These are phyloP conservation scores for Tirmania nivea DNA, from an alignment of 495 filamentous ascomycete species.

Conservation along the genomic window DNA sequence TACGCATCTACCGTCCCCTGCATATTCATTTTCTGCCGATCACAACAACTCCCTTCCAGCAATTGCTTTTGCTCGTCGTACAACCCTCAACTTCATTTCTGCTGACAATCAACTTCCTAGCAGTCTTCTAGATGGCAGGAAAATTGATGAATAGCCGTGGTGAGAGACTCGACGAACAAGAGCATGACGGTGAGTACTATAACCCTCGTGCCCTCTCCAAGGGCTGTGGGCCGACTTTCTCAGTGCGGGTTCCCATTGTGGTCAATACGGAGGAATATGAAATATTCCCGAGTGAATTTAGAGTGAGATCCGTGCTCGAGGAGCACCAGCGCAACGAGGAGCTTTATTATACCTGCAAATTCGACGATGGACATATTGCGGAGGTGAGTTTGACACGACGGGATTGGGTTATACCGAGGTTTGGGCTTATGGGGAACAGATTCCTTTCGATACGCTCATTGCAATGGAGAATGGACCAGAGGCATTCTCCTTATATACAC, in stretches of 20 bases:
- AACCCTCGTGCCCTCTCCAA: background rate
- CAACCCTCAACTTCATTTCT: too few species aligned
- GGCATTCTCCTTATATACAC: background rate
- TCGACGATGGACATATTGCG: slow-evolving; percentile 4
- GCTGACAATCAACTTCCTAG: too few species aligned
- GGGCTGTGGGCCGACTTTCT: background rate
- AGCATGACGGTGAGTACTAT: too few species aligned
- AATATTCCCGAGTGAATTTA: background rate
- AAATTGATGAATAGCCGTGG: too few species aligned
- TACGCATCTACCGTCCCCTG: too few species aligned
- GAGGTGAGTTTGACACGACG: slow-evolving; percentile 1
- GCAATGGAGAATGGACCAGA: slow-evolving; percentile 3
- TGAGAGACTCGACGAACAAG: too few species aligned
- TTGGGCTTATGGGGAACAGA: background rate
- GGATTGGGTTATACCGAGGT: too few species aligned
- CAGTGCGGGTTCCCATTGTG: background rate
- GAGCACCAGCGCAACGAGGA: slow-evolving; percentile 2
- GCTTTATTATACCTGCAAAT: slow-evolving; percentile 9
- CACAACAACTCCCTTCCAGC: too few species aligned
- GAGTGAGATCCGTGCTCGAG: background rate
- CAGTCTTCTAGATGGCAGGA: too few species aligned
- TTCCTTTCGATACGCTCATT: slow-evolving; percentile 11
- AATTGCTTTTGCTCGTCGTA: too few species aligned
- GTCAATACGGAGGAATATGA: background rate
- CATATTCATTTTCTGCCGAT: too few species aligned